A percentile compares a stretch with the other conserved stretches of the same genome.
These are phyloP conservation scores for Novymonas esmeraldas DNA, from an alignment of 208 protist species.

Conservation along the genomic window DNA sequence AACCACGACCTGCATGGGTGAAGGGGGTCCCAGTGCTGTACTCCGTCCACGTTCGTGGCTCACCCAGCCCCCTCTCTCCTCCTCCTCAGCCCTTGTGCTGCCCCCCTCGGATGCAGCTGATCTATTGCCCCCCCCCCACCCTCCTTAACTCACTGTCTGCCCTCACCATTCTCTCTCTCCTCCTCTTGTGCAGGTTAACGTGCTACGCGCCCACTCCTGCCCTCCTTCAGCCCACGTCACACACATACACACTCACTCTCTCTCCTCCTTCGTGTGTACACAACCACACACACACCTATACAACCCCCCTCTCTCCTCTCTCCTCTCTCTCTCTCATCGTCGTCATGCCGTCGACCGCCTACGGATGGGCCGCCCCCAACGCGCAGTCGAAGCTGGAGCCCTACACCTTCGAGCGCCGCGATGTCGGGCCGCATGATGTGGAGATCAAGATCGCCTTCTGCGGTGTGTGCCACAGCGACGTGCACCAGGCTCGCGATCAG, in stretches of 20 bases:
- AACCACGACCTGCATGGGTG: no score
- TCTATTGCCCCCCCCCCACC: neutral
- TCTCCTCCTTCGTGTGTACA: neutral
- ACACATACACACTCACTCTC: neutral
- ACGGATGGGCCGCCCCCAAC: slow-evolving; percentile 45
- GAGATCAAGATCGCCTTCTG: slow-evolving; percentile 68
- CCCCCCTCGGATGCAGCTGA: neutral
- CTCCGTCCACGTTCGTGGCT: no score
- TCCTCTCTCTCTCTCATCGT: neutral
- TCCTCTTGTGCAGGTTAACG: no score
- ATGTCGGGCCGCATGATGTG: slow-evolving; percentile 55
- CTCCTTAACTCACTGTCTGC: no score
- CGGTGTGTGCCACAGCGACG: slow-evolving; percentile 87
- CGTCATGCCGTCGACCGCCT: slow-evolving; percentile 51
- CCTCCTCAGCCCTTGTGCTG: neutral
- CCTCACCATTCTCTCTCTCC: no score
- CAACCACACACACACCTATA: neutral
- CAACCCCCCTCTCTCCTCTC: neutral
- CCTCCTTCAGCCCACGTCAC: no score
- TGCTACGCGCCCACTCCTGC: no score
- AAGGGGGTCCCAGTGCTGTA: no score
- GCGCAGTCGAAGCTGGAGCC: slow-evolving; percentile 52
- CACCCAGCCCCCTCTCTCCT: neutral
- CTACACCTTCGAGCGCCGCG: slow-evolving; percentile 52
- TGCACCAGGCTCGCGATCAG: slow-evolving; percentile 76